Conservation (phyloP, 1,284 basidiomycete genomes). For the Puccinia horiana region DNA sequence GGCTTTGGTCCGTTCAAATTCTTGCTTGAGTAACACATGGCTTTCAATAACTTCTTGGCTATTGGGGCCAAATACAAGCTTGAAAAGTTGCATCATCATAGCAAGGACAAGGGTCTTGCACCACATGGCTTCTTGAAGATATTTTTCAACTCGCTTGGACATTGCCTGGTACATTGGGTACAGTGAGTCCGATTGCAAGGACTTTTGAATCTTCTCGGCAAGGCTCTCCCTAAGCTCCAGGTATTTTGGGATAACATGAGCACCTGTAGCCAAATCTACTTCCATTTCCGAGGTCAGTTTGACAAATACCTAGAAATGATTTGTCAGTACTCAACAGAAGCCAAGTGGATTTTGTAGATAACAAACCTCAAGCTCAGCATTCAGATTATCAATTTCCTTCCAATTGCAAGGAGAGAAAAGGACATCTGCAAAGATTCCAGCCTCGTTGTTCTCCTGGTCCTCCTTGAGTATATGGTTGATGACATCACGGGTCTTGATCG, state of each 20-base stretch:
- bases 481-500: not conserved
- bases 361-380: not conserved
- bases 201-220: not conserved
- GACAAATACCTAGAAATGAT: not conserved
- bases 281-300: not conserved
- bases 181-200: not conserved
- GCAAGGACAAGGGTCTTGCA: not conserved
- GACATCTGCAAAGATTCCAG: not conserved
- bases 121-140: not conserved
- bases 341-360: not conserved
- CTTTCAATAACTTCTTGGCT: not conserved
- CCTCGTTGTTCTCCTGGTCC: not conserved
- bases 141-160: slow-evolving; percentile 2
- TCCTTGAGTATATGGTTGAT: not conserved
- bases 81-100: not conserved
- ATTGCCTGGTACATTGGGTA: slow-evolving; percentile 21
- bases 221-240: not conserved
- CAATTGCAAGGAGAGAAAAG: not conserved
- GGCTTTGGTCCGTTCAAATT: not conserved
- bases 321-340: not conserved
- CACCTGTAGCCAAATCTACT: not conserved
- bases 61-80: not conserved
- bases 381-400: not conserved
- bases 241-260: no score
- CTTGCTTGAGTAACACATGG: not conserved